Percentiles rank a stretch among this genome's conserved stretches.
Evolutionary conservation across 768 basidiomycete genomes (phyloP).

Genomic region (Lactifluus subvellereus): DNA sequence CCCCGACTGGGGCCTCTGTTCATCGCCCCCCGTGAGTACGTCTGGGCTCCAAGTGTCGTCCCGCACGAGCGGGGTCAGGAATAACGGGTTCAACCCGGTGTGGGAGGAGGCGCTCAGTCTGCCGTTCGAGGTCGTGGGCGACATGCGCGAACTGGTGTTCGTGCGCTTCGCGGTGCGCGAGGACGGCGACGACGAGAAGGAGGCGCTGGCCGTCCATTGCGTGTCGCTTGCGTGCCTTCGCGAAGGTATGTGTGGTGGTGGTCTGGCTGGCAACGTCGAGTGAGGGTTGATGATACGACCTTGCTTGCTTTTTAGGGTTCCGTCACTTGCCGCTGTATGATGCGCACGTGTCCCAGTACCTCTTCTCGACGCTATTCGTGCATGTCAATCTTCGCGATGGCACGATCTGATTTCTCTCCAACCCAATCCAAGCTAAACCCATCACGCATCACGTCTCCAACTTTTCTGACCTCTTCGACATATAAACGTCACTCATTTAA

Average conservation of each 20-base stretch:
- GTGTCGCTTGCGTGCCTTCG: conserved; percentile 64
- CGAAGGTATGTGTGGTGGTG: conserved; percentile 45
- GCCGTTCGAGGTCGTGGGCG: conserved; percentile 70
- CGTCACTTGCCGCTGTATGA: conserved; percentile 90
- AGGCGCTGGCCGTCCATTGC: conserved; percentile 70
- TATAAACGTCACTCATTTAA: not conserved
- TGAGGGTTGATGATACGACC: conserved; percentile 28
- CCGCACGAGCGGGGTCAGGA: conserved; percentile 61
- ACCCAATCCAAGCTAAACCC: not conserved
- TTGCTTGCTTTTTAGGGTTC: conserved; percentile 53
- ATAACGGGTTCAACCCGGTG: conserved; percentile 90
- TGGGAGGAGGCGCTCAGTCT: conserved; percentile 71
- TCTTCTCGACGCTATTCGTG: conserved; percentile 94
- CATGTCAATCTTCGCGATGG: conserved; percentile 45
- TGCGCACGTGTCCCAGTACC: conserved; percentile 74
- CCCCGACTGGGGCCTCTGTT: conserved; percentile 57
- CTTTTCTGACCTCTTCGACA: not conserved
- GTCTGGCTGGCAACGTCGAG: too few relatives aligned
- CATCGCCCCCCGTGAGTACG: conserved; percentile 30
- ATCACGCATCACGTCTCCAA: not conserved
- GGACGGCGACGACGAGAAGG: conserved; percentile 53
- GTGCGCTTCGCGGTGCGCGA: conserved; percentile 72
- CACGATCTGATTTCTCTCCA: not conserved
- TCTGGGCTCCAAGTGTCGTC: conserved; percentile 44
- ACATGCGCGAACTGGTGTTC: conserved; percentile 81